These are phyloP conservation scores for Haplosporangium gracile DNA, from an alignment of 192 early-diverging fungal genomes.

Conservation along the genomic window DNA sequence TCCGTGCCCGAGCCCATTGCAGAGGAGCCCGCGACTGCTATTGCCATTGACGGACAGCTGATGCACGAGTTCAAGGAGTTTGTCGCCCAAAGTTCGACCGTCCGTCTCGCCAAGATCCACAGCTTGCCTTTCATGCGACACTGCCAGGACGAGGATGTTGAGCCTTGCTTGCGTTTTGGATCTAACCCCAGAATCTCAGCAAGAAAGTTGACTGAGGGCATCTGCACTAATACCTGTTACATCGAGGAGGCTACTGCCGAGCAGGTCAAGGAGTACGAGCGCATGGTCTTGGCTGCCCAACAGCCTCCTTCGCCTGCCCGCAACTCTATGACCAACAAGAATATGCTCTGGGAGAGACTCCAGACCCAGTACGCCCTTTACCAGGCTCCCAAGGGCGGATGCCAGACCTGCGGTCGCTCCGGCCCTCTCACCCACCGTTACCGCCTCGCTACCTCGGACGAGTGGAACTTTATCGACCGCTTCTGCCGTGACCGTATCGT, in stretches of 20 bases:
- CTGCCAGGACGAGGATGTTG: slow-evolving; percentile 90
- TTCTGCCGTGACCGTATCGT: slow-evolving; percentile 96
- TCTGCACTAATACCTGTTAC: slow-evolving; percentile 88
- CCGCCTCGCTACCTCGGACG: slow-evolving; percentile 76
- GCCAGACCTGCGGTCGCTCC: slow-evolving; percentile 66
- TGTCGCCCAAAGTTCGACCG: slow-evolving; percentile 72
- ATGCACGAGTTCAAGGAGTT: slow-evolving; percentile 93
- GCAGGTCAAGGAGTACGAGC: slow-evolving; percentile 60
- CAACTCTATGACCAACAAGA: slow-evolving; percentile 61
- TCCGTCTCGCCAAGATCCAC: slow-evolving; percentile 82
- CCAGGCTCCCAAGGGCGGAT: slow-evolving; percentile 59
- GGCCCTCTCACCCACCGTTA: slow-evolving; percentile 74
- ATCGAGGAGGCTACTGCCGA: slow-evolving; percentile 86
- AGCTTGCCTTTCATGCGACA: slow-evolving; percentile 89
- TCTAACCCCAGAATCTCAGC: slow-evolving; percentile 92
- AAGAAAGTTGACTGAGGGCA: slow-evolving; percentile 91
- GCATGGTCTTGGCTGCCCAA: slow-evolving; percentile 52
- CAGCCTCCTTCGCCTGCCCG: slow-evolving; percentile 64
- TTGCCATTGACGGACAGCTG: slow-evolving; percentile 79
- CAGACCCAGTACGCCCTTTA: slow-evolving; percentile 51
- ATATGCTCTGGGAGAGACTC: slow-evolving; percentile 68
- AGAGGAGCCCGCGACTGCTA: slow-evolving; percentile 47
- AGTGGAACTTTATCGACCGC: slow-evolving; percentile 84
- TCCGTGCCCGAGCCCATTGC: slow-evolving; percentile 50
- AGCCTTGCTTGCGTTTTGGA: slow-evolving; percentile 95